Evolutionary conservation across 345 rosid species (phyloP).

Genomic region (Sisymbrium altissimum): DNA sequence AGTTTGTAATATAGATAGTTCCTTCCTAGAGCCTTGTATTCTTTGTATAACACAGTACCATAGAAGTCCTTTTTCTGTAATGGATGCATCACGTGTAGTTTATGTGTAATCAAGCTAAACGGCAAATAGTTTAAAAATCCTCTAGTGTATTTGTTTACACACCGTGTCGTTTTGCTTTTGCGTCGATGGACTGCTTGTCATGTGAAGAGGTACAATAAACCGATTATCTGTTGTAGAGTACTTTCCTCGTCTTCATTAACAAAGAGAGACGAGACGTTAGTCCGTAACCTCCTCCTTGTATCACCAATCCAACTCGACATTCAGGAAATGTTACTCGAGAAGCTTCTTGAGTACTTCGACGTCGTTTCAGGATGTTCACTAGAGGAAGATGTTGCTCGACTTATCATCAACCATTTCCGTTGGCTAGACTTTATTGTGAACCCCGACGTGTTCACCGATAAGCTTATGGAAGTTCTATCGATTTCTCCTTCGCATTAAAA

Average conservation of each 20-base stretch:
- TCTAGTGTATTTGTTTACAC: background rate
- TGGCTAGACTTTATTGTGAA: constrained; percentile 76
- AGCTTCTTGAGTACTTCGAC: constrained; percentile 71
- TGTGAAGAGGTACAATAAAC: background rate
- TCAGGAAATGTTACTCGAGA: constrained; percentile 65
- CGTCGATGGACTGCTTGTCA: background rate
- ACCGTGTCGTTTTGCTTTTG: background rate
- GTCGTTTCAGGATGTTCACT: constrained; percentile 37
- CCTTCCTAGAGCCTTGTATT: constrained; percentile 4
- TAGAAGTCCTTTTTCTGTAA: background rate
- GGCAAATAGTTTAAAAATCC: background rate
- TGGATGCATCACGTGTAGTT: constrained; percentile 9
- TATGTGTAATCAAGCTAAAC: background rate
- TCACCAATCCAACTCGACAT: constrained; percentile 62
- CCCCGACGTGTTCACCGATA: constrained; percentile 52
- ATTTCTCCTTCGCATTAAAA: constrained; percentile 63
- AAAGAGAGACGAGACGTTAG: constrained; percentile 49
- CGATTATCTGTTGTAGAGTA: constrained; percentile 44
- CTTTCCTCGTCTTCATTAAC: constrained; percentile 40
- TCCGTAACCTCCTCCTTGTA: constrained; percentile 62
- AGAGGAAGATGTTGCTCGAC: constrained; percentile 68
- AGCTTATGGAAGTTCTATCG: constrained; percentile 64
- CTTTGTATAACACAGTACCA: constrained; percentile 4
- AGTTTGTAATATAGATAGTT: constrained; percentile 8
- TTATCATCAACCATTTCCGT: constrained; percentile 65